phyloP scores from a whole-genome alignment of 106 monocot species.

The Iris macrosiphon region DNA sequence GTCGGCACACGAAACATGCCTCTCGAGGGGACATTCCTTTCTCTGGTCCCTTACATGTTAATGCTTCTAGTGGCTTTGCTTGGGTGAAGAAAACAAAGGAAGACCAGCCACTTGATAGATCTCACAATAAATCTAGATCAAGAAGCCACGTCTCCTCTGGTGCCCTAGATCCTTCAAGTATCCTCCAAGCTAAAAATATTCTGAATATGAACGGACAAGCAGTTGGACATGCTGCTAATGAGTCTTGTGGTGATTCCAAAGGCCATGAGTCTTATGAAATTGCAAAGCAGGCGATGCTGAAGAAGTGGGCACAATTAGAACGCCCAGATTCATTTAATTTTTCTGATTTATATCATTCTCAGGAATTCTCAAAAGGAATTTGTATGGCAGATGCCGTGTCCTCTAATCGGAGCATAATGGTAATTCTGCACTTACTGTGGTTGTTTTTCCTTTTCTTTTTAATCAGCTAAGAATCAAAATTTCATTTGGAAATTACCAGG shows the following conservation, averaged over 20 bases:
- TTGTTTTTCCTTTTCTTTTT: not conserved
- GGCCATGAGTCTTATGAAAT: constrained; percentile 18
- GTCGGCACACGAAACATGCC: constrained; percentile 12
- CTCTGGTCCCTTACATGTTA: constrained; percentile 62
- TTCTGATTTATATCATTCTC: constrained; percentile 38
- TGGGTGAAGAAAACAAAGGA: constrained; percentile 69
- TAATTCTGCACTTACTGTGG: constrained; percentile 10
- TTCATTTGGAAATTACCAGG: constrained; percentile 19
- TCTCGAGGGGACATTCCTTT: constrained; percentile 44
- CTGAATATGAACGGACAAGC: constrained; percentile 19
- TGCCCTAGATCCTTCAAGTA: constrained; percentile 8
- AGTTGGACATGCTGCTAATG: constrained; percentile 15
- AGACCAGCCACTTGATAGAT: constrained; percentile 17
- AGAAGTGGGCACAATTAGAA: constrained; percentile 50
- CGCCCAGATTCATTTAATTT: constrained; percentile 68
- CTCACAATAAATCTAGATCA: constrained; percentile 32
- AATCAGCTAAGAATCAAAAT: not conserved
- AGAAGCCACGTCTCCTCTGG: constrained; percentile 18
- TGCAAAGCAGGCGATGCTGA: constrained; percentile 44
- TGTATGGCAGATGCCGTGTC: constrained; percentile 19
- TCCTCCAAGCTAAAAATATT: constrained; percentile 12
- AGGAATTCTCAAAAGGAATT: constrained; percentile 30
- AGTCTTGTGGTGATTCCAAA: constrained; percentile 13
- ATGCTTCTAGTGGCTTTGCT: constrained; percentile 79
- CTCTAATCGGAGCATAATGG: constrained; percentile 33